Evolutionary conservation across 1,284 basidiomycete species (phyloP), one percentile per base, ranked within the genome.

Genomic region (Fomitiporia mediterranea): DNA sequence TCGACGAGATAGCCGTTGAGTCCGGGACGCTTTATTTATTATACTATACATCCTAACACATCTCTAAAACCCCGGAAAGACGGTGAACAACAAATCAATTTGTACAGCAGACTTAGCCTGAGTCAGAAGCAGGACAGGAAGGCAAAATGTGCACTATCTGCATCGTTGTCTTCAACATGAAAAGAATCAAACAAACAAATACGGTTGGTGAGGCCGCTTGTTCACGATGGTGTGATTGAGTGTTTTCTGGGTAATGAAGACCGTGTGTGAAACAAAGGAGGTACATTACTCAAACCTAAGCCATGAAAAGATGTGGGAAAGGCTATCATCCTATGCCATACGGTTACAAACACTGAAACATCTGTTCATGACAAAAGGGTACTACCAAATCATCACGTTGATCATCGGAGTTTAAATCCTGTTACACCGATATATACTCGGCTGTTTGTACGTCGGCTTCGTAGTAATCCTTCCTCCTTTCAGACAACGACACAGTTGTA

Each of bases 131-230:
- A 53, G 50, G 21, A 44, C 51, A 52, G 28, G 40, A 51, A 38
- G 32, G 46, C 32, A 37, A 32, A 38, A 28, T 19, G 56, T 59
- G 56, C 60, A 62, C 61, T 61, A 56, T 63, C 51, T 60, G 61
- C 58, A 56, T 57, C 59, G 57, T 46, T 53, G 51, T 57, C 56
- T 46, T 57, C 30, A 57, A 46, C 32, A 38, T 46, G 21, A 43
- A 51, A 19, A 57, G 46, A 51, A 37, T 11, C 37, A 15, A 21
- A 28, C 25, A 53, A 23, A 53, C 52, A 52, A 57, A n/a, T n/a
- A n/a, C n/a, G n/a, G n/a, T n/a, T n/a, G n/a, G n/a, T n/a, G n/a
- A n/a, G n/a, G n/a, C n/a, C n/a, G n/a, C n/a, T n/a, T n/a, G n/a
- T n/a, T n/a, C n/a, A n/a, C n/a, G n/a, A n/a, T n/a, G n/a, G n/a